These are phyloP conservation scores for Beta lomatogona DNA, from an alignment of 179 eudicot genomes.

Conservation along the genomic window DNA sequence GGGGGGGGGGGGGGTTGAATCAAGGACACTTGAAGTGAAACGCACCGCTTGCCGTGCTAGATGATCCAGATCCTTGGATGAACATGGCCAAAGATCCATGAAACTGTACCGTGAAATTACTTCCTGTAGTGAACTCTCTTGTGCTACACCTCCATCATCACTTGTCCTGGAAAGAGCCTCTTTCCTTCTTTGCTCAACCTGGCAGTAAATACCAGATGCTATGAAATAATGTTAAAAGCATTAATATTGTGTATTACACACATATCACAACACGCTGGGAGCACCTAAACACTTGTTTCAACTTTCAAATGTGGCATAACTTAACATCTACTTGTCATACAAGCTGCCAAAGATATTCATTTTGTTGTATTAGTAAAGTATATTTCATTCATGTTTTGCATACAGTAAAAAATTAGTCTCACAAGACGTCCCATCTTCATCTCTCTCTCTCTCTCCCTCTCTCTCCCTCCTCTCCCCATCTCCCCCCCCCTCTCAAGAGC, in stretches of 20 bases:
- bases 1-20: not conserved
- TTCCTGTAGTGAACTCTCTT: constrained; percentile 86
- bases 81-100: constrained; percentile 99
- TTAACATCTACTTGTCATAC: not conserved
- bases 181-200: constrained; percentile 99
- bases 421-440: not conserved
- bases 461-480: too few species aligned
- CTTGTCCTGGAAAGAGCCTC: constrained; percentile 83
- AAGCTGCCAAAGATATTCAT: not conserved
- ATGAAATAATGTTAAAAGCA: not conserved
- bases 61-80: constrained; percentile 88
- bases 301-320: too few species aligned
- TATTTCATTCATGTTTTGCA: not conserved
- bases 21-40: constrained; percentile 16
- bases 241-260: too few species aligned
- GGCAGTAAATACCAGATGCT: constrained; percentile 21
- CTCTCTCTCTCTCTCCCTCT: not conserved
- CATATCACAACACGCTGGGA: not conserved
- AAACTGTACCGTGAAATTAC: constrained; percentile 89
- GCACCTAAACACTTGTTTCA: not conserved
- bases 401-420: not conserved
- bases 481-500: too few species aligned
- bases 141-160: constrained; percentile 63
- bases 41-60: constrained; percentile 83
- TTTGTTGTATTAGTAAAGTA: not conserved